Evolutionary conservation across 2,329 filamentous ascomycete species (phyloP), one percentile per base, ranked within the genome.

Genomic region (Exophiala xenobiotica): DNA sequence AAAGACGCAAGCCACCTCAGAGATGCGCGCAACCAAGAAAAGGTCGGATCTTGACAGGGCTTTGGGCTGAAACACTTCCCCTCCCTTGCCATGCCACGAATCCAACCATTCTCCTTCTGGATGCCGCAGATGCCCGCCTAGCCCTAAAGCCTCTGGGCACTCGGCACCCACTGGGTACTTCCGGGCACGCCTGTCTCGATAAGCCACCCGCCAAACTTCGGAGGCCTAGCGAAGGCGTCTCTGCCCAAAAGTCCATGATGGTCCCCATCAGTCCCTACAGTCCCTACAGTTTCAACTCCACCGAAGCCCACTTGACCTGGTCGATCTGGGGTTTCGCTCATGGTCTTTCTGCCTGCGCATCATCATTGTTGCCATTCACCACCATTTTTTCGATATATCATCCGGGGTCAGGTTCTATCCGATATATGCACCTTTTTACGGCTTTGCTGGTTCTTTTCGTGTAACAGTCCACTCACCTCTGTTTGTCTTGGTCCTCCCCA

Each of bases 311-410:
- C 19, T 23, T 23, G 18, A 22, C 38, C 22, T 40, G 38, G 43
- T 37, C 27, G 48, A 49, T 50, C 41, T 52, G 38, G 40, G 41
- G 44, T 48, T 37, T 26, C 59, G 9, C 56, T 61, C 27, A 23
- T 40, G 19, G 19, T 20, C 22, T 40, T 22, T 51, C 55, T 53
- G 38, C 52, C 51, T 60, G 60, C 60, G 45, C 56, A 55, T 18
- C 55, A 56, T 39, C 40, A 24, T 51, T 38, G 23, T 53, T 47
- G 29, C 33, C 43, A 42, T 35, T 18, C 22, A 55, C 35, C 12
- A 44, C 33, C 29, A 16, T 44, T 27, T 46, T 43, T 43, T 49
- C 40, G 51, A 49, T 58, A 59, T 49, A 53, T 58, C 40, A 45
- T 61, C 53, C 49, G n/a, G 41, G 27, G n/a, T 23, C 20, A 19